Conservation (phyloP, 73 alveolate genomes). For the Effrenium voratum region DNA sequence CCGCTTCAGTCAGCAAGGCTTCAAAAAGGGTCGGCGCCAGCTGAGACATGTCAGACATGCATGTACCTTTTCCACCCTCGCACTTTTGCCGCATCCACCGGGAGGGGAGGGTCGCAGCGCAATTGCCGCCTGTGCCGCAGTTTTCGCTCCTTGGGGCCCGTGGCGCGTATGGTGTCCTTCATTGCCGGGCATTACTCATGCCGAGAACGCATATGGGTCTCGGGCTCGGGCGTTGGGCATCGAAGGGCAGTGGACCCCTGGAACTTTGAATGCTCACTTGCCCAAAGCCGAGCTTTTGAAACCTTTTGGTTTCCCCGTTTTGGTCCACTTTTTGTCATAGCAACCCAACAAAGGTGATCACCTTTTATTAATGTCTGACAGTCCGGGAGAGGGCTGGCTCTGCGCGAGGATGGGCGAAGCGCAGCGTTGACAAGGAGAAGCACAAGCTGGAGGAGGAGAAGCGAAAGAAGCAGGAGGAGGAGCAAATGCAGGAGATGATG, state of each 20-base stretch:
- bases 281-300: background rate
- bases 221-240: no score
- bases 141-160: background rate
- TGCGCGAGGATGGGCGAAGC: slow-evolving; percentile 52
- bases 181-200: slow-evolving; percentile 24
- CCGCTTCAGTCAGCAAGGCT: no score
- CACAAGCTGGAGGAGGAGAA: slow-evolving; percentile 47
- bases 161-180: slow-evolving; percentile 33
- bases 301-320: background rate
- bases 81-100: no score
- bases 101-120: no score
- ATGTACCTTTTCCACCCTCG: no score
- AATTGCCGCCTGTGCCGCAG: slow-evolving; percentile 2
- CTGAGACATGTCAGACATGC: no score
- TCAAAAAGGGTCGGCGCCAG: no score
- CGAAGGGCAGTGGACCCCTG: no score
- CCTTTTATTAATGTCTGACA: no score
- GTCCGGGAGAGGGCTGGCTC: background rate
- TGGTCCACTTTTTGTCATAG: background rate
- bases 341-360: no score
- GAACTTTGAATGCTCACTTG: no score
- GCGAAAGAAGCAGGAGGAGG: slow-evolving; percentile 56
- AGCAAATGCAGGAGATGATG: slow-evolving; percentile 44
- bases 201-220: slow-evolving; percentile 58
- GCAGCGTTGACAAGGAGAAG: slow-evolving; percentile 65